Evolutionary conservation across 208 protist species (phyloP).

Genomic region (Blastocrithidia nonstop): DNA sequence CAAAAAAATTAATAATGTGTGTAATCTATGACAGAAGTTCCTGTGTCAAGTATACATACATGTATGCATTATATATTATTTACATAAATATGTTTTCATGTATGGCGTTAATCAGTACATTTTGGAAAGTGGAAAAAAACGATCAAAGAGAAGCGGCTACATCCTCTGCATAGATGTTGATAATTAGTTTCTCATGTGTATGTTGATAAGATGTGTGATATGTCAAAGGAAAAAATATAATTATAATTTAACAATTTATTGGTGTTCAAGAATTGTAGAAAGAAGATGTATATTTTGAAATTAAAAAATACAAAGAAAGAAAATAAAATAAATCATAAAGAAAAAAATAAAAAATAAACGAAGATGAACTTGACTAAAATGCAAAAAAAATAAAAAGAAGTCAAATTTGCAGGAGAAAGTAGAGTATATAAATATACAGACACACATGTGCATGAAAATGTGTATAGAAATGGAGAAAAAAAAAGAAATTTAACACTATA

Average conservation of each 20-base stretch:
- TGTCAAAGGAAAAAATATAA: no score
- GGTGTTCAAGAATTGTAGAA: no score
- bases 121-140: no score
- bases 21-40: no score
- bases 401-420: slow-evolving; percentile 1
- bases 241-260: no score
- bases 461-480: slow-evolving; percentile 4
- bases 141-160: no score
- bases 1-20: no score
- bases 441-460: slow-evolving; percentile 3
- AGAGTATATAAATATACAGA: background rate
- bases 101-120: no score
- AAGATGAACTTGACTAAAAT: slow-evolving; percentile 4
- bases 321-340: background rate
- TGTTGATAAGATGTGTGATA: no score
- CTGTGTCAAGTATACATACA: background rate
- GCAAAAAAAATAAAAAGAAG: slow-evolving; percentile 5
- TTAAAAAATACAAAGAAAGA: background rate
- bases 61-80: slow-evolving; percentile 2
- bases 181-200: no score
- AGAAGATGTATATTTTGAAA: background rate
- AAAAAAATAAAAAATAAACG: slow-evolving; percentile 5
- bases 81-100: no score
- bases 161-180: no score
- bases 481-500: background rate